Conservation (phyloP, 179 eudicot species). For the Spergularia azorica region DNA sequence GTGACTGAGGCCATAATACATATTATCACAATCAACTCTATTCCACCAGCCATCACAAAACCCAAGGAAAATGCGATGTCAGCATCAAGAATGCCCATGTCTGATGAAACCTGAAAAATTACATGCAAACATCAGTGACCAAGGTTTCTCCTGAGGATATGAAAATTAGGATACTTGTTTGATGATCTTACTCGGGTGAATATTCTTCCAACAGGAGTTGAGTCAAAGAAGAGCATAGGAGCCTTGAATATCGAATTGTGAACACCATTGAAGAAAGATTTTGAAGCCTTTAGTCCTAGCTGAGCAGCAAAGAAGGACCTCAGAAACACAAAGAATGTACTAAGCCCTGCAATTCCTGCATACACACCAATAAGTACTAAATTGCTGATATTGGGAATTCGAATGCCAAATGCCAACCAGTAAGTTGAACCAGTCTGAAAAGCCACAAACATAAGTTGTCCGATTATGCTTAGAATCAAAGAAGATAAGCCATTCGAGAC, state of each 20-base stretch:
- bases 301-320: conserved; percentile 12
- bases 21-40: conserved; percentile 45
- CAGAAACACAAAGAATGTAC: conserved; percentile 13
- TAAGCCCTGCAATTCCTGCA: background rate
- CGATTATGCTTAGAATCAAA: background rate
- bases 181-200: conserved; percentile 46
- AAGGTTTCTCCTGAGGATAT: background rate
- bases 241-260: conserved; percentile 56
- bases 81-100: conserved; percentile 21
- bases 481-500: conserved; percentile 10
- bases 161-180: background rate
- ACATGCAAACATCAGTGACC: background rate
- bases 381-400: conserved; percentile 5
- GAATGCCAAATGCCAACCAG: conserved; percentile 17
- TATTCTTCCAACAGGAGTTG: conserved; percentile 60
- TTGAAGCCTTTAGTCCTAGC: conserved; percentile 15
- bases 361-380: background rate
- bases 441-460: background rate
- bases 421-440: conserved; percentile 5
- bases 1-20: conserved; percentile 63
- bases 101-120: conserved; percentile 27
- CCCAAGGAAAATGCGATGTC: conserved; percentile 5
- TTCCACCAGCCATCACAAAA: conserved; percentile 19
- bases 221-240: conserved; percentile 59
- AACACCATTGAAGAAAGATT: conserved; percentile 35